Percentiles rank a stretch among this genome's conserved stretches.
Conservation (phyloP, 1,284 basidiomycete genomes). For the Mycosarcoma maydis region DNA sequence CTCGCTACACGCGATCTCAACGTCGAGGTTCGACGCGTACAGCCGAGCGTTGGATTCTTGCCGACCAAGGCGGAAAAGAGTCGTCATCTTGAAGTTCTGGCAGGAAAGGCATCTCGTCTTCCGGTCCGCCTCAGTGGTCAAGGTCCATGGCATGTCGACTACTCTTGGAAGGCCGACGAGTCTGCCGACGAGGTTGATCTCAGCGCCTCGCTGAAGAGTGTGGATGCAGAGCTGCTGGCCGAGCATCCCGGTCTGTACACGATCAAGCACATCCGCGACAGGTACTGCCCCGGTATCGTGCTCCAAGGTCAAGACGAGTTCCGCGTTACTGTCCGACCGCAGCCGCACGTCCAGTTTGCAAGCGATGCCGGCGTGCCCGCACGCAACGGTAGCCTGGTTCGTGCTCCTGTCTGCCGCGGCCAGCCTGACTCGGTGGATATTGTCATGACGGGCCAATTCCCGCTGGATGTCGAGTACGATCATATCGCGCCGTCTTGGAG, state of each 20-base stretch:
- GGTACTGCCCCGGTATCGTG: conserved; percentile 82
- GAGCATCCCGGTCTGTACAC: conserved; percentile 79
- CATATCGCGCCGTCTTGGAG: conserved; percentile 36
- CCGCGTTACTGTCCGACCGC: conserved; percentile 78
- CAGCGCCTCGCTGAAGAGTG: conserved; percentile 71
- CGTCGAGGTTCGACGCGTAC: conserved; percentile 86
- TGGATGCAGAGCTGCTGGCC: conserved; percentile 79
- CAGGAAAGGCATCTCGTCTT: conserved; percentile 74
- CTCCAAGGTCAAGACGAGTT: conserved; percentile 74
- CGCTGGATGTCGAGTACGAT: conserved; percentile 50
- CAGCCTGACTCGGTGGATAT: conserved; percentile 81
- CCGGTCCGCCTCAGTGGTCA: conserved; percentile 65
- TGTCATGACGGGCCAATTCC: conserved; percentile 75
- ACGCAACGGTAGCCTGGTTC: conserved; percentile 68
- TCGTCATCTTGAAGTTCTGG: conserved; percentile 75
- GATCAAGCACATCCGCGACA: conserved; percentile 79
- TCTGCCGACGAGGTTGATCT: conserved; percentile 63
- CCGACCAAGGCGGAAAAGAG: conserved; percentile 68
- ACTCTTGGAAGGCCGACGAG: conserved; percentile 72
- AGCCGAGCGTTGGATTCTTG: conserved; percentile 87
- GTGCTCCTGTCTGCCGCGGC: conserved; percentile 83
- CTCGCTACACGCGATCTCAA: conserved; percentile 80
- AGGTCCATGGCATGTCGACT: conserved; percentile 74
- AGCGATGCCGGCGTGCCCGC: conserved; percentile 31
- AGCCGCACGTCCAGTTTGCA: conserved; percentile 71